Conservation (phyloP, 345 rosid genomes). For the Firmiana major region DNA sequence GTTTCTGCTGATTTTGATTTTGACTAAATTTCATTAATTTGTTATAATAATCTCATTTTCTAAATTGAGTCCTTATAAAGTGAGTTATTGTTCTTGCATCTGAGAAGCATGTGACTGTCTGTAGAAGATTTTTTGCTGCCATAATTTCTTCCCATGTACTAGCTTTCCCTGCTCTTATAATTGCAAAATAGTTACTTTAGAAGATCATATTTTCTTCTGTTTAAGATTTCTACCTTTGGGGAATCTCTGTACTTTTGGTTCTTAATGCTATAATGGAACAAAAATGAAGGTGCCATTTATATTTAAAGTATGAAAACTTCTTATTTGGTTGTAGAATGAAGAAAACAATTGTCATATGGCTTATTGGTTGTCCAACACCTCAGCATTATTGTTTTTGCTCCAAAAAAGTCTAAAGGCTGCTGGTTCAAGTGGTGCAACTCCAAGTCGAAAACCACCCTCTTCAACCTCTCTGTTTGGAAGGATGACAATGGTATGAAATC, state of each 20-base stretch:
- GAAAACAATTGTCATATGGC: conserved; percentile 91
- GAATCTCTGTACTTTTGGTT: background rate
- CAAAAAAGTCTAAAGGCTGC: conserved; percentile 73
- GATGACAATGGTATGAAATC: conserved; percentile 74
- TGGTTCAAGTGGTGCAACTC: conserved; percentile 58
- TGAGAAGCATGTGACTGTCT: background rate
- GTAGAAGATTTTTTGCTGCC: background rate
- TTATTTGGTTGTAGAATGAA: conserved; percentile 54
- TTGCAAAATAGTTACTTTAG: background rate
- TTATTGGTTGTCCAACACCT: conserved; percentile 94
- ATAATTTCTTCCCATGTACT: background rate
- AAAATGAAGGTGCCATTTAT: background rate
- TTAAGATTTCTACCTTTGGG: background rate
- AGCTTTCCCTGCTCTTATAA: background rate
- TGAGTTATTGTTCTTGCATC: conserved; percentile 2
- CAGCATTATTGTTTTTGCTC: conserved; percentile 80
- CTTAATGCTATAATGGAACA: background rate
- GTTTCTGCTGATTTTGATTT: background rate
- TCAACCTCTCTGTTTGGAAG: conserved; percentile 95
- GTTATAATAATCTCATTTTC: background rate
- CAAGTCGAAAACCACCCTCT: conserved; percentile 62
- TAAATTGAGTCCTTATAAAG: background rate
- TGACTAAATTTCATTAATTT: background rate
- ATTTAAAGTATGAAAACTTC: background rate
- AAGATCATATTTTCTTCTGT: background rate